Percentiles rank a stretch among this genome's conserved stretches.
Evolutionary conservation across 805 yeast species (phyloP).

Genomic region (Lachancea lanzarotensis): DNA sequence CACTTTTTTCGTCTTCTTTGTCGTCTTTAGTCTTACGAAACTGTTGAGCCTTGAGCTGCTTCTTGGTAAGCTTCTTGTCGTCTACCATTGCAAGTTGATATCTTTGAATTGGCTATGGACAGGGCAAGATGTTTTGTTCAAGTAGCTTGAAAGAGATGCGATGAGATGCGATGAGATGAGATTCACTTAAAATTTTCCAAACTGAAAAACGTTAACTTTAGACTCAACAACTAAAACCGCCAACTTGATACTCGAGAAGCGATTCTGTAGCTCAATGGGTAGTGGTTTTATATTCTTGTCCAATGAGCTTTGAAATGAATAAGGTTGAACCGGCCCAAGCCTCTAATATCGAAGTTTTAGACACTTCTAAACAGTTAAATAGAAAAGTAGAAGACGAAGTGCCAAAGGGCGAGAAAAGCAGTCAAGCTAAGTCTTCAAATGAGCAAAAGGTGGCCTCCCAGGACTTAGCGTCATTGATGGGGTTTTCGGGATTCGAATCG

Average conservation of each 20-base stretch:
- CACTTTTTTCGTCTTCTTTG: constrained; percentile 21
- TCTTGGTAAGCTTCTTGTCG: constrained; percentile 31
- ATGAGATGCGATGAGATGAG: constrained; percentile 6
- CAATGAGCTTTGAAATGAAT: background rate
- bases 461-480: constrained; percentile 38
- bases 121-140: background rate
- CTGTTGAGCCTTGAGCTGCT: constrained; percentile 32
- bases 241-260: too few species aligned
- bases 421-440: background rate
- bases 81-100: constrained; percentile 3
- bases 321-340: background rate
- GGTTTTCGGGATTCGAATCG: constrained; percentile 47
- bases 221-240: background rate
- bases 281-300: background rate
- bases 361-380: background rate
- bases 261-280: background rate
- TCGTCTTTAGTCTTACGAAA: constrained; percentile 30
- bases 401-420: background rate
- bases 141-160: background rate
- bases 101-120: background rate
- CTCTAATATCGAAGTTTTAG: background rate
- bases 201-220: background rate
- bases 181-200: constrained; percentile 6
- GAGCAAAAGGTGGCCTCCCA: background rate
- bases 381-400: background rate